Base-by-base conservation (phyloP, 2,329 filamentous ascomycete genomes). In the Paecilomyces formosus region DNA sequence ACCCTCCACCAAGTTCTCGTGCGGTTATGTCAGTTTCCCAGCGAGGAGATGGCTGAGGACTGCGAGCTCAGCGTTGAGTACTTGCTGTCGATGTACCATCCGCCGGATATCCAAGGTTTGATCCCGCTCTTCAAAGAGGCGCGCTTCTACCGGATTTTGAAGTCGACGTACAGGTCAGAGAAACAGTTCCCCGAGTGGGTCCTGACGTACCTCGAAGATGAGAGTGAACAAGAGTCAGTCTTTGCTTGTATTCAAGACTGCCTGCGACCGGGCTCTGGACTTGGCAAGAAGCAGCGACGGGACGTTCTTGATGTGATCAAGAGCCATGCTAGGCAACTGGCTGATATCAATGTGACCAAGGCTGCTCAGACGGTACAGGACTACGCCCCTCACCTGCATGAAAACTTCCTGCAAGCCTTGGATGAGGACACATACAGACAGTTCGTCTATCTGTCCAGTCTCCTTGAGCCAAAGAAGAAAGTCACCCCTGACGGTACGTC, bases 61-160 rank as follows among this genome's bases (percentile, higher is more conserved):
- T 95, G 93, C 52, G 92, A 99, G 74, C 82, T 99, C n/a, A 99
- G 94, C 69, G 89, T 90, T 0, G 94, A 99, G 74, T 99, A 99
- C 71, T 78, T 99, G 0, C 80, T 99, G 21, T 97, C 95, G 0
- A 85, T 94, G 4, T 97, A 97, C 70, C 92, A 94, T 57, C 94
- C 95, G 15, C 86, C 93, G 3, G 89, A 96, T 68, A 81, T 94
- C 60, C 81, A 86, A 31, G 81, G 81, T 9, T 78, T 97, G 65
- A 88, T 97, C 60, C 86, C 90, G 0, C 76, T 90, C 0, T 90
- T 97, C 66, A 85, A 86, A 64, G 80, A 86, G 62, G 93, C 94
- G 1, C 84, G 86, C 0, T 99, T 97, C 72, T 95, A 89, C 71
- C 87, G 94, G 54, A 93, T 99, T 28, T 75, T 99, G 57, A 99